Evolutionary conservation across 2,329 filamentous ascomycete species (phyloP), one percentile per base, ranked within the genome.

Genomic region (Dactylella cylindrospora): DNA sequence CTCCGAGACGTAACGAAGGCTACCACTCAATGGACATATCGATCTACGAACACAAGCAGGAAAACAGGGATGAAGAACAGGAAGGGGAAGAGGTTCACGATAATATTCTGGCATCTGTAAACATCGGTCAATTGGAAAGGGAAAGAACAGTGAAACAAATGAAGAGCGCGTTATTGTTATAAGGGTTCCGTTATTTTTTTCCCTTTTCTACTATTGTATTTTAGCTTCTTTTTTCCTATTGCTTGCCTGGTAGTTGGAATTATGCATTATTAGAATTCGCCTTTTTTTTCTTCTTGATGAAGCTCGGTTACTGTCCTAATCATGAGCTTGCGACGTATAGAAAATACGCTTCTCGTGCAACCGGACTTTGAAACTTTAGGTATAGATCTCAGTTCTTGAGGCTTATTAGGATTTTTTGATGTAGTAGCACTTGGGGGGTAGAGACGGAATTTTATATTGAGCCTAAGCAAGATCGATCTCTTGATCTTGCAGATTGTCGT

Each of bases 61-160:
- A 39, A 41, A 10, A 39, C 17, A 33, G 39, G 15, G 15, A 38
- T 6, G 25, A 23, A 13, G 29, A 5, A 49, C 44, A 22, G 50
- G 36, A 35, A 13, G 43, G 43, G 40, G 26, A 12, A 13, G 28
- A 15, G 23, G 23, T 50, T 36, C 31, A 38, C 28, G 57, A 49
- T 62, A 53, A 62, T 54, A 54, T 54, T n/a, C n/a, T 54, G 19
- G 57, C 57, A 62, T 62, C 49, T 62, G 57, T 62, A 62, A 47
- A 62, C 43, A 54, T 40, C 5, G 23, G 23, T 54, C 29, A 43
- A 35, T 45, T 19, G 39, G 46, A 47, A 47, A n/a, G n/a, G n/a
- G 29, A 41, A 52, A n/a, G 47, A 31, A 44, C 46, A 33, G 36
- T 35, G 43, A 49, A 45, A 49, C 43, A 35, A 39, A 47, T n/a